phyloP scores from a whole-genome alignment of 2,329 filamentous ascomycete genomes.

The Aspergillus nomiae region DNA sequence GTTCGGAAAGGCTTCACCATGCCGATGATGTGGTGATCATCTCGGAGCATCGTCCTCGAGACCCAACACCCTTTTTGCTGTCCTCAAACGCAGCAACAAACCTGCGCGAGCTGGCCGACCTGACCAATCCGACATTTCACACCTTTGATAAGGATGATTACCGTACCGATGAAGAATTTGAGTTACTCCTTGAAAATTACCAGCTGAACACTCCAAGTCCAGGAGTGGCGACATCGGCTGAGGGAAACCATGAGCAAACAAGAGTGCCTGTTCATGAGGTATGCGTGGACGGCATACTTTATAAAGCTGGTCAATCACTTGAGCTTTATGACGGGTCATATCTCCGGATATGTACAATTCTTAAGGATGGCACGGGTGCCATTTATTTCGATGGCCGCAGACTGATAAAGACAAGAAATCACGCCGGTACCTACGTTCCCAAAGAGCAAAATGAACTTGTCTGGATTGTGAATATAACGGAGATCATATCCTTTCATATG shows the following conservation, averaged over 20 bases:
- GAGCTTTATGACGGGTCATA: slow-evolving; percentile 44
- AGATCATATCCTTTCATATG: slow-evolving; percentile 44
- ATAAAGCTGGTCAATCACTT: slow-evolving; percentile 34
- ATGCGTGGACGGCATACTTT: slow-evolving; percentile 24
- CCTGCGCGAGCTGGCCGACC: not conserved
- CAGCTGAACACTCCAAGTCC: not conserved
- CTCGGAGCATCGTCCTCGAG: not conserved
- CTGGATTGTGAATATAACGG: slow-evolving; percentile 41
- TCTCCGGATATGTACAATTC: slow-evolving; percentile 43
- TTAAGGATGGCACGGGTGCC: slow-evolving; percentile 21
- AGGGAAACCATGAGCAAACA: not conserved
- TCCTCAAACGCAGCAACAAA: not conserved
- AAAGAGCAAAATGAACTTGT: slow-evolving; percentile 49
- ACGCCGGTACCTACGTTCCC: slow-evolving; percentile 37
- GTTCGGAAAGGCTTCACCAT: not conserved
- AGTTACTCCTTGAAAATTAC: slow-evolving; percentile 17
- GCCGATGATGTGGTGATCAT: not conserved
- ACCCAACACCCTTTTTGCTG: not conserved
- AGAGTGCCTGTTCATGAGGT: slow-evolving; percentile 17
- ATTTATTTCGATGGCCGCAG: slow-evolving; percentile 43
- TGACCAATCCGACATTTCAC: not conserved
- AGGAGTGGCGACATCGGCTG: not conserved
- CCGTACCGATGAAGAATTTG: slow-evolving; percentile 29
- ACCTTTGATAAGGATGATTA: slow-evolving; percentile 26
- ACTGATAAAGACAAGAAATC: slow-evolving; percentile 34